Percentiles rank a stretch among this genome's conserved stretches.
Evolutionary conservation across 805 yeast species (phyloP).

Genomic region (Yamadazyma paraphyllophila): DNA sequence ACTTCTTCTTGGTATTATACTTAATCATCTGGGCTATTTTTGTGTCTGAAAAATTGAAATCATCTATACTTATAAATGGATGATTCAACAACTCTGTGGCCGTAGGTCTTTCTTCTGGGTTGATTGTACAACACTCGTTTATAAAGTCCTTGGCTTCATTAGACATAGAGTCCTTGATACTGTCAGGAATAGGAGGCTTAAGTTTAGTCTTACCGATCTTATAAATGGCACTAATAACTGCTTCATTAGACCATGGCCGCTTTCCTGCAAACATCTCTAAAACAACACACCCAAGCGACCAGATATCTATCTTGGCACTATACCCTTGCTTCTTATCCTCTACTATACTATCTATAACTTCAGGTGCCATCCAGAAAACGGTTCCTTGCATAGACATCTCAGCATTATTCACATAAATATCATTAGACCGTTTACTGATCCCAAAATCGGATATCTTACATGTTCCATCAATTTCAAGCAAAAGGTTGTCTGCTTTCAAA

Average conservation of each 20-base stretch:
- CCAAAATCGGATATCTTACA: conserved; percentile 97
- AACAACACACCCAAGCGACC: conserved; percentile 98
- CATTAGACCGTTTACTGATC: conserved; percentile 72
- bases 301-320: conserved; percentile 95
- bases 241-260: conserved; percentile 96
- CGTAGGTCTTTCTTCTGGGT: conserved; percentile 87
- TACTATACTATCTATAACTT: conserved; percentile 82
- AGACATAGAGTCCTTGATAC: conserved; percentile 64
- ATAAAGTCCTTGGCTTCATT: conserved; percentile 67
- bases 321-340: conserved; percentile 81
- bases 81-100: conserved; percentile 63
- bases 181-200: conserved; percentile 97
- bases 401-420: conserved; percentile 85
- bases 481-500: conserved; percentile 87
- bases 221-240: conserved; percentile 91
- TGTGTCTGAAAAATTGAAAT: conserved; percentile 54
- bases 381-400: conserved; percentile 99
- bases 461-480: conserved; percentile 87
- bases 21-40: conserved; percentile 54
- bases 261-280: conserved; percentile 97
- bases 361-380: conserved; percentile 99
- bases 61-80: conserved; percentile 45
- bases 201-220: conserved; percentile 79
- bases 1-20: conserved; percentile 22
- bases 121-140: conserved; percentile 66